Conservation (phyloP, 2,329 filamentous ascomycete species). For the Monilinia fructicola region DNA sequence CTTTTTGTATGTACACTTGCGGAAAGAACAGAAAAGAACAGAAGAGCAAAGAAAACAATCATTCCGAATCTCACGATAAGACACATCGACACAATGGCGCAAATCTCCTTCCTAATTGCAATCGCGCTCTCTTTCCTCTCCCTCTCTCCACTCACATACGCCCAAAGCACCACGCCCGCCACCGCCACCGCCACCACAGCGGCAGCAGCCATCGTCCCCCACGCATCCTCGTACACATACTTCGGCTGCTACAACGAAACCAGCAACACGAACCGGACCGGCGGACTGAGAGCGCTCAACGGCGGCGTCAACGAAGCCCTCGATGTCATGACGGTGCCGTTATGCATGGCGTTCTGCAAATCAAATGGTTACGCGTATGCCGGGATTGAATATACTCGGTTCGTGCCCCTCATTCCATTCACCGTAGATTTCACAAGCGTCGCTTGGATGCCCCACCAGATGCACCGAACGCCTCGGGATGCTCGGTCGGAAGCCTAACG, state of each 20-base stretch:
- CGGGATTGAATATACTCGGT: slow-evolving; percentile 38
- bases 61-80: neutral
- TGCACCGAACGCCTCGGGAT: no score
- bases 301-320: slow-evolving; percentile 16
- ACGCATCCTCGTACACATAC: slow-evolving; percentile 13
- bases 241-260: slow-evolving; percentile 21
- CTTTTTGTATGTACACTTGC: neutral
- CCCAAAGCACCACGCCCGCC: neutral
- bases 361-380: slow-evolving; percentile 30
- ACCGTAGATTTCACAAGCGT: no score
- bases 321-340: slow-evolving; percentile 34
- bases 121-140: neutral
- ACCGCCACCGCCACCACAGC: neutral
- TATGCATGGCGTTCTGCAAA: slow-evolving; percentile 33
- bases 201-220: neutral
- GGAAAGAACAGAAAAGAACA: neutral
- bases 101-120: neutral
- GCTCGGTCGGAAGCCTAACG: neutral
- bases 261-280: neutral
- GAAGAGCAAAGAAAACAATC: neutral
- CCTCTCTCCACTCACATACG: neutral
- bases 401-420: slow-evolving; percentile 11
- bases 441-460: neutral
- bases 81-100: neutral
- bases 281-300: slow-evolving; percentile 6